Base-by-base conservation (phyloP, 495 filamentous ascomycete genomes). In the Penicillium cosmopolitanum region DNA sequence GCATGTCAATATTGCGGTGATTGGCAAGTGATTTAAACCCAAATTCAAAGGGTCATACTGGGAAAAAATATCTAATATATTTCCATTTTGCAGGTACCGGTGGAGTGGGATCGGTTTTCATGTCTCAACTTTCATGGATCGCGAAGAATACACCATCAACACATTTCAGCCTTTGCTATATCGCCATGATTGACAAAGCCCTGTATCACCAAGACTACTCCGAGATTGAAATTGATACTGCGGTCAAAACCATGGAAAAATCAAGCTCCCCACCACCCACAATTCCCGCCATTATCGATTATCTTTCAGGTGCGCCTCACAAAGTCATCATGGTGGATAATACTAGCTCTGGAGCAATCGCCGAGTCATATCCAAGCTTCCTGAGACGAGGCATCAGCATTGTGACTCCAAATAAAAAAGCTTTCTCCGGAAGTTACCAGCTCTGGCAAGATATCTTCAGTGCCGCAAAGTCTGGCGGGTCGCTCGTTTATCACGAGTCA, bases 131-230 rank as follows among this genome's bases (percentile, higher is more conserved):
- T 8, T 31, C 51, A 54, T 54, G 51, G 51, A 36, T 54, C 19
- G 31, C 51, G 0, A 54, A 54, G 15, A 40, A 54, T n/a, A 36
- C 34, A 9, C 19, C 46, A 2, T 40, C 51, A 19, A 54, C 35
- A 8, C 51, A 54, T 25, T 40, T 54, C 51, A 54, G 51, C 19
- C 38, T 54, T 7, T 54, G 51, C 19, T 54, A 54, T 25, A 36
- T 57, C 25, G 55, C 55, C 15, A 57, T 48, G 33, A 57, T 57
- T 10, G 55, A 57, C 23, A 48, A 48, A 16, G 55, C 55, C 12
- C 44, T 57, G 8, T 57, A 50, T 50, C 44, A 57, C 18, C 10
- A 47, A 11, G 55, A 57, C 25, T 57, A 57, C 31, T 57, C 55
- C 9, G 46, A 50, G 11, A 48, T 57, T 6, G 18, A 57, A 10